Base-by-base conservation (phyloP, 202 grass and related monocot species). In the Cymbopogon flexuosus region DNA sequence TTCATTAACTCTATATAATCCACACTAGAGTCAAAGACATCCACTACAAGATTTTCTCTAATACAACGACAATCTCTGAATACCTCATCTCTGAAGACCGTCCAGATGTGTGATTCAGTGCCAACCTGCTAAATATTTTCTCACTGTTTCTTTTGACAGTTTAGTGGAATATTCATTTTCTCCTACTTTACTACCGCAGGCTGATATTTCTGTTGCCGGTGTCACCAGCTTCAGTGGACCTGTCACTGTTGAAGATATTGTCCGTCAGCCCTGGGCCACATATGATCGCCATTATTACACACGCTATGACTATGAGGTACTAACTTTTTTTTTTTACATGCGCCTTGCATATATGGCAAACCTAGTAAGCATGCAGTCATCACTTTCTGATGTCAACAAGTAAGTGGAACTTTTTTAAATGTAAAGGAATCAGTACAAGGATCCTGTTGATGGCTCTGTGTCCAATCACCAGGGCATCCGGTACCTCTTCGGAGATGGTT, bases 261-360 rank as follows among this genome's bases (percentile, higher is more conserved):
- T 99, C 80, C 89, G 65, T 80, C 84, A 89, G 64, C 96, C 96
- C 80, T 99, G 96, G 96, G 81, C 79, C 62, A 91, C 85, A 12
- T 99, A 99, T 84, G 96, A 92, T 73, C 96, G 96, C 34, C 96
- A 99, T 68, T 99, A 99, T 84, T 99, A 99, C 65, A 99, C 92
- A 83, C 92, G 92, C 70, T 99, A 99, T 40, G 96, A 99, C 62
- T 99, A 96, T 45, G 96, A 99, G 88, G 96, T 99, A 88, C 34
- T 78, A 51, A 3, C 6, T 68, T 41, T 56, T 39, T 1, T 39
- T 80, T 60, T 68, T 71, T 5, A 58, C 22, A 59, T 41, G 30
- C 27, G 52, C 29, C 63, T 34, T 54, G 16, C 30, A 43, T 60
- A 8, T 77, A 99, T 96, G 90, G 77, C 73, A 27, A 87, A 90